These are phyloP conservation scores for Biscogniauxia mediterranea DNA, from an alignment of 2,329 filamentous ascomycete genomes.

Conservation along the genomic window DNA sequence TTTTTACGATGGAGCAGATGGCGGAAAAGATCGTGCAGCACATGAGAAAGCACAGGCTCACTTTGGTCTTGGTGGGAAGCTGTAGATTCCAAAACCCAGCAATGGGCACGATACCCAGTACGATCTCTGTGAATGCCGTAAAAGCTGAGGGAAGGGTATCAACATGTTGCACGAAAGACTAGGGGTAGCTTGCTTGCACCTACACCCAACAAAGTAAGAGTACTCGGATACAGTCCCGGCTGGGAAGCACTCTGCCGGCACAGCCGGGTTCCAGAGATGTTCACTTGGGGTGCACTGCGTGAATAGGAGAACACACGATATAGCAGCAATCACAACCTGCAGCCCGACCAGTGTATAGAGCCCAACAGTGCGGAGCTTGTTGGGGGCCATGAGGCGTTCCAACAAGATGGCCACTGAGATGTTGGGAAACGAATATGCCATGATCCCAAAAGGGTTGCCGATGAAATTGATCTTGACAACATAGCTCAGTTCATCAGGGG, in stretches of 20 bases:
- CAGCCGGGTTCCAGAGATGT: conserved; percentile 8
- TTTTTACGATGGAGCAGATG: conserved; percentile 8
- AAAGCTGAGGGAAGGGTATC: background rate
- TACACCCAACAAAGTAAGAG: conserved; percentile 8
- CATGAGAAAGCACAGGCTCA: conserved; percentile 9
- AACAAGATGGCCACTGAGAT: conserved; percentile 8
- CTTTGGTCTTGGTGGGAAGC: conserved; percentile 4
- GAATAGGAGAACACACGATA: conserved; percentile 7
- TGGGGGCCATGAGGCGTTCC: background rate
- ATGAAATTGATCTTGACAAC: conserved; percentile 8
- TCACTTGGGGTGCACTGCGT: conserved; percentile 6
- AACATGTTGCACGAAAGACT: background rate
- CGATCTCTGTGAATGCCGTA: conserved; percentile 9
- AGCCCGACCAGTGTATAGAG: conserved; percentile 3
- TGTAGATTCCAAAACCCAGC: conserved; percentile 7
- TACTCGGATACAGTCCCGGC: conserved; percentile 2
- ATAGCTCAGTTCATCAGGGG: background rate
- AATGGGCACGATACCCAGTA: conserved; percentile 9
- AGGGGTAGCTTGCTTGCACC: background rate
- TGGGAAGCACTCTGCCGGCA: conserved; percentile 4
- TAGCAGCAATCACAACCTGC: conserved; percentile 4
- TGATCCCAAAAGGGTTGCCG: conserved; percentile 6
- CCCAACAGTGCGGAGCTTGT: conserved; percentile 1
- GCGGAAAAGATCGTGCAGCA: conserved; percentile 8
- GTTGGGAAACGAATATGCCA: conserved; percentile 9